A percentile compares a stretch with the other conserved stretches of the same genome.
These are phyloP conservation scores for Neonectria coccinea DNA, from an alignment of 2,329 filamentous ascomycete species.

Conservation along the genomic window DNA sequence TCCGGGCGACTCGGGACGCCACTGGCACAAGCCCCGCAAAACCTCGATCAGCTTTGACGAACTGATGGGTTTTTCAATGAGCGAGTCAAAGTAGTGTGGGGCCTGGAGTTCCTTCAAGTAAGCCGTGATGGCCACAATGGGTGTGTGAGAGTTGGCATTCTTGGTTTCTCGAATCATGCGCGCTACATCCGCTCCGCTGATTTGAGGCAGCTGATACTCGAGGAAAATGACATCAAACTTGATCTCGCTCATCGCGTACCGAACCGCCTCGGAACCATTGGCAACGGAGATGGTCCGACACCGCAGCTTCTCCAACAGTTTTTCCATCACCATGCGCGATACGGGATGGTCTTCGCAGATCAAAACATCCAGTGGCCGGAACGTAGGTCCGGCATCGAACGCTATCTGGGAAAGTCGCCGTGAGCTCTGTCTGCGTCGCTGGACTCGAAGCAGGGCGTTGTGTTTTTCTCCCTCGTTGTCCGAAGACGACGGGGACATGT, in stretches of 20 bases:
- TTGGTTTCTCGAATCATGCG: constrained; percentile 98
- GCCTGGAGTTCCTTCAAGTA: constrained; percentile 98
- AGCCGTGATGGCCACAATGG: constrained; percentile 95
- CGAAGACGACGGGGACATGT: constrained; percentile 96
- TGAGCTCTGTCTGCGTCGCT: constrained; percentile 95
- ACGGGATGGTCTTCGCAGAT: constrained; percentile 99
- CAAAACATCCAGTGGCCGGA: constrained; percentile 90
- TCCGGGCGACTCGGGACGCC: constrained; percentile 79
- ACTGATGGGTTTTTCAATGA: constrained; percentile 97
- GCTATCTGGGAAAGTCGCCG: constrained; percentile 92
- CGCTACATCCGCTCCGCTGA: constrained; percentile 94
- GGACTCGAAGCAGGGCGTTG: constrained; percentile 90
- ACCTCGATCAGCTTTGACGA: constrained; percentile 91
- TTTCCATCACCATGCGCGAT: constrained; percentile 98
- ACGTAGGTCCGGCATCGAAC: constrained; percentile 84
- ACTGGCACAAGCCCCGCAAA: constrained; percentile 88
- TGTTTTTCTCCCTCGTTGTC: constrained; percentile 96
- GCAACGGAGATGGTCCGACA: constrained; percentile 93
- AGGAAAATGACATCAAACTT: constrained; percentile 99
- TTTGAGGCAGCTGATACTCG: constrained; percentile 94
- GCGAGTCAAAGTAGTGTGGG: constrained; percentile 92
- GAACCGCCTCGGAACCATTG: constrained; percentile 90
- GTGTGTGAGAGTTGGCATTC: constrained; percentile 93
- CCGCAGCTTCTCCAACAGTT: constrained; percentile 91
- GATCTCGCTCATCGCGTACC: constrained; percentile 95